Base-by-base conservation (phyloP, 805 yeast species). In the Candida maesae region DNA sequence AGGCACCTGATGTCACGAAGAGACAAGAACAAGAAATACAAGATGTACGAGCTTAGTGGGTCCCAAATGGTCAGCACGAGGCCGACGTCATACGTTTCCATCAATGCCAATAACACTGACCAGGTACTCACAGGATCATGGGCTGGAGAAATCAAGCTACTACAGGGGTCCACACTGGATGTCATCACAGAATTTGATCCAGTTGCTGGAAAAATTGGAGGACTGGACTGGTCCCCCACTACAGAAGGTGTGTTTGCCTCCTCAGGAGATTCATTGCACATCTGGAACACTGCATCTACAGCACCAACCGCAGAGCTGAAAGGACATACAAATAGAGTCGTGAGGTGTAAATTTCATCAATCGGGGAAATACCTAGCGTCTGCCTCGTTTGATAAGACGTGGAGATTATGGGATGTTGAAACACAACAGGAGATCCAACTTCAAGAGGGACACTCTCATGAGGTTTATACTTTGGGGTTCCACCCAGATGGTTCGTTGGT, bases 361-460 rank as follows among this genome's bases (percentile, higher is more conserved):
- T 51, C 65, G 4, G 79, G 79, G 1, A 49, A 60, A 2, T 76
- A 59, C 49, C 47, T 84, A 1, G 84, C 80, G 0, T 73, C 86
- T 10, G 83, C 95, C 0, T 89, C 96, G 0, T 81, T 73, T 54
- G 97, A 91, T 61, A 71, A 70, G 49, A 86, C 96, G 0, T 91
- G 96, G 96, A 74, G 87, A 45, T 59, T 87, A 3, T 90, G 95
- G 95, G 96, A 91, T 59, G 49, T 79, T 0, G 63, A 65, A 11
- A 73, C 68, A 5, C 59, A 61, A 13, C 56, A 56, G 23, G 78
- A 78, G 39, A 53, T 91, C 6, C 64, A 76, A 30, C 67, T 76
- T 44, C 98, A 91, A 59, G 95, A 87, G 56, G 96, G 97, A 0
- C 97, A 91, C 56, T 66, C 84, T 1, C 81, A 78, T 51, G 93